These are phyloP conservation scores for Gossypium thurberi DNA, from an alignment of 345 rosid species.

Conservation along the genomic window DNA sequence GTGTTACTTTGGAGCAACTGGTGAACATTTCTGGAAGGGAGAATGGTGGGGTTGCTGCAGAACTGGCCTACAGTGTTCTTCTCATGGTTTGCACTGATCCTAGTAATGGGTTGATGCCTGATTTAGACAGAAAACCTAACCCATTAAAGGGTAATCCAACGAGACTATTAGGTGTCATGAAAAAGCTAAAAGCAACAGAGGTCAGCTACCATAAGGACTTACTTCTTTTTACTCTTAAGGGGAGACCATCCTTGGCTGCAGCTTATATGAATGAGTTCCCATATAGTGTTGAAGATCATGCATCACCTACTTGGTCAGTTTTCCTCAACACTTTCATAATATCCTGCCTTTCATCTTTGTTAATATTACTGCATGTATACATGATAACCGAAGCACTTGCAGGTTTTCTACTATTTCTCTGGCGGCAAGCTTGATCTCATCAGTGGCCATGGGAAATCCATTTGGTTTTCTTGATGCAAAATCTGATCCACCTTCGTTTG, in stretches of 20 bases:
- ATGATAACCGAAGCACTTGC: conserved; percentile 47
- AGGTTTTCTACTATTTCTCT: conserved; percentile 76
- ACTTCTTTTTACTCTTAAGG: conserved; percentile 65
- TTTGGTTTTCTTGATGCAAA: conserved; percentile 49
- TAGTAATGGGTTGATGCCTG: conserved; percentile 82
- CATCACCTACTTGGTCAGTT: conserved; percentile 78
- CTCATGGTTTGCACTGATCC: conserved; percentile 76
- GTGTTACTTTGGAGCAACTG: conserved; percentile 65
- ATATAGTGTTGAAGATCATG: conserved; percentile 72
- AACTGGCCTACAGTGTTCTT: conserved; percentile 66
- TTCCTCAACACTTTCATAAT: conserved; percentile 20
- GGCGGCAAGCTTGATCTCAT: conserved; percentile 67
- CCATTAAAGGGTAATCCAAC: conserved; percentile 64
- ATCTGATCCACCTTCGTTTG: conserved; percentile 36
- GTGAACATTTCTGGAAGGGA: conserved; percentile 60
- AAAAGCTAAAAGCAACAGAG: conserved; percentile 72
- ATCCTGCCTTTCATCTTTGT: conserved; percentile 8
- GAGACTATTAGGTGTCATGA: conserved; percentile 72
- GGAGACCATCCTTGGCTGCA: conserved; percentile 64
- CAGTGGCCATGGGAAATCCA: conserved; percentile 43
- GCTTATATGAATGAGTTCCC: conserved; percentile 82
- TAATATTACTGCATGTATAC: conserved; percentile 18
- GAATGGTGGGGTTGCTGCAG: conserved; percentile 40
- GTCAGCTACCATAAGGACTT: conserved; percentile 62
- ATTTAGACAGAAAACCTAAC: conserved; percentile 40